Conservation (phyloP, 31 red algal species). For the Odonthalia washingtoniensis region DNA sequence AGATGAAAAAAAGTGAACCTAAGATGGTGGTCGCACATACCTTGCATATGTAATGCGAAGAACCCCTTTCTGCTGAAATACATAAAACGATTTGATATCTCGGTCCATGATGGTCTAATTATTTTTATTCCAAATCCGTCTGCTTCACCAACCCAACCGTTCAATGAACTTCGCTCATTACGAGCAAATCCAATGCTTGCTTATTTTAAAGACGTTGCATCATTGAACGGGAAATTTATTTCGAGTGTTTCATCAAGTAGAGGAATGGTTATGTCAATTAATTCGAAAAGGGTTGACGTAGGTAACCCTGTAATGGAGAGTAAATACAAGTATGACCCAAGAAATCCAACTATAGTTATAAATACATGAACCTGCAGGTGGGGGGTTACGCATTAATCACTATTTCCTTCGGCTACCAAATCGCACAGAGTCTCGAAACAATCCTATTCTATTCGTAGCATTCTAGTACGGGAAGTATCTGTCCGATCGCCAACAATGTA, state of each 20-base stretch:
- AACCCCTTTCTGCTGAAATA: conserved; percentile 27
- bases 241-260: no score
- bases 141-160: conserved; percentile 24
- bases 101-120: conserved; percentile 4
- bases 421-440: no score
- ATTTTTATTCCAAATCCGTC: no score
- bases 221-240: not conserved
- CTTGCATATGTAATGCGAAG: conserved; percentile 12
- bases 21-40: conserved; percentile 24
- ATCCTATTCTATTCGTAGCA: no score
- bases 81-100: conserved; percentile 4
- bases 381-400: no score
- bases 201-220: not conserved
- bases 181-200: not conserved
- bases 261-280: not conserved
- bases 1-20: conserved; percentile 36
- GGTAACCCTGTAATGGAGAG: not conserved
- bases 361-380: not conserved
- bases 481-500: no score
- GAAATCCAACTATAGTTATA: not conserved
- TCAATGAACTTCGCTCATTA: conserved; percentile 2
- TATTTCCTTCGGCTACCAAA: no score
- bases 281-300: no score
- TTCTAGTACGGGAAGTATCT: no score
- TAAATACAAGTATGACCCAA: not conserved